A percentile compares a stretch with the other conserved stretches of the same genome.
phyloP scores from a whole-genome alignment of 139 green algal genomes.

The Zygnema cylindricum region DNA sequence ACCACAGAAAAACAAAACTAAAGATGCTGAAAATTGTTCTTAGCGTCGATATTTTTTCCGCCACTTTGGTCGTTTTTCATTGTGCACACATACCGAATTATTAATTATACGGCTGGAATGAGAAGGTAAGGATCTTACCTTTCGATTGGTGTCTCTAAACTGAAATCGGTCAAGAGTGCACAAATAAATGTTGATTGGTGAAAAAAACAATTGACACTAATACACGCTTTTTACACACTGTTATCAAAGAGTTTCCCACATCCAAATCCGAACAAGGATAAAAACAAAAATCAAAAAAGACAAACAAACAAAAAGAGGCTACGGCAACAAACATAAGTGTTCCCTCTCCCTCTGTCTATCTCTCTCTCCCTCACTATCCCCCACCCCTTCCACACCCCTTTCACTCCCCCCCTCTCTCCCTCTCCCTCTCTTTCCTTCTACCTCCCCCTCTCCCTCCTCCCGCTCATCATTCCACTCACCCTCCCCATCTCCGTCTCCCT shows the following conservation, averaged over 20 bases:
- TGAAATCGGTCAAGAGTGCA: too few relatives aligned
- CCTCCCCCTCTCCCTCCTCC: background rate
- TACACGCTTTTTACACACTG: background rate
- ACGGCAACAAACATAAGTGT: background rate
- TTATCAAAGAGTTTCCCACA: background rate
- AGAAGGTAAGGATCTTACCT: too few relatives aligned
- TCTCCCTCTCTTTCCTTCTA: background rate
- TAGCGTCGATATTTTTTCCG: too few relatives aligned
- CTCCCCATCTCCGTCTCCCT: background rate
- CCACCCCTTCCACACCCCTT: background rate
- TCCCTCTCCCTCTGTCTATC: conserved; percentile 9
- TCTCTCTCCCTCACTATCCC: background rate
- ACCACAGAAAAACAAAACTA: too few relatives aligned
- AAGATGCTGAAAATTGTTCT: too few relatives aligned
- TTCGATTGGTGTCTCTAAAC: too few relatives aligned
- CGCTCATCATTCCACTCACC: background rate
- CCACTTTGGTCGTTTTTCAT: too few relatives aligned
- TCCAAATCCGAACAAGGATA: background rate
- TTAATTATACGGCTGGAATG: too few relatives aligned
- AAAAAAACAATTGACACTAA: background rate
- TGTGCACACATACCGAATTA: too few relatives aligned
- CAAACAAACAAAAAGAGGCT: background rate
- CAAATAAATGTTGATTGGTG: background rate
- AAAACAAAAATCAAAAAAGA: conserved; percentile 13
- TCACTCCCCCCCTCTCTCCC: background rate